Evolutionary conservation across 495 filamentous ascomycete genomes (phyloP), one percentile per base, ranked within the genome.

Genomic region (Hypoxylon fragiforme): DNA sequence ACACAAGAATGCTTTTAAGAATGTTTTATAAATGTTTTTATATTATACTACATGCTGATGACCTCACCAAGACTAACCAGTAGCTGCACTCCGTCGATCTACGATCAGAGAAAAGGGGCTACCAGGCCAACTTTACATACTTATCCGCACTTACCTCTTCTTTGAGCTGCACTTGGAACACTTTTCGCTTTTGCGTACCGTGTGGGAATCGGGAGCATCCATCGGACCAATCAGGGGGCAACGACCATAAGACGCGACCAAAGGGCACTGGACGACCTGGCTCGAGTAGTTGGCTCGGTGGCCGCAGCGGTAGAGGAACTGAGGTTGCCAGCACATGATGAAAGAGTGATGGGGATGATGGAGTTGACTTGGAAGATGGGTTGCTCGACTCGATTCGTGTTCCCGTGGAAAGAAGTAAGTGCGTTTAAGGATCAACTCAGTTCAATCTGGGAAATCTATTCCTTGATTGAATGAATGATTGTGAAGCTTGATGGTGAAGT

Each of bases 321-420:
- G 46, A 1, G 57, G 57, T 7, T 47, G 51, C 22, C 36, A 54
- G 21, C 57, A 61, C 57, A 61, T 61, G 40, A 21, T 52, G 51
- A 44, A 55, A 21, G 38, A 18, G n/a, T n/a, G 12, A 14, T 30
- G 7, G 14, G 21, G 21, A 4, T 24, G 20, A 40, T 32, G n/a
- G 18, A 7, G 5, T 13, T 14, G 34, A 18, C 34, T 21, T 32
- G 18, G n/a, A n/a, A 13, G 18, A 53, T 22, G 16, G 22, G 32
- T 21, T 19, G 2, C 14, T 40, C 6, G 41, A 7, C 39, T 19
- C 15, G 24, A 1, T 28, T 1, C 1, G 53, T 42, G 24, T 28
- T 22, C 26, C 39, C 34, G 20, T 16, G 3, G 32, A 20, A 31
- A n/a, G n/a, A 44, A 57, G 45, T 57, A 50, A 56, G 44, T 56